Base-by-base conservation (phyloP, 2,329 filamentous ascomycete genomes). In the Fusarium domesticum region DNA sequence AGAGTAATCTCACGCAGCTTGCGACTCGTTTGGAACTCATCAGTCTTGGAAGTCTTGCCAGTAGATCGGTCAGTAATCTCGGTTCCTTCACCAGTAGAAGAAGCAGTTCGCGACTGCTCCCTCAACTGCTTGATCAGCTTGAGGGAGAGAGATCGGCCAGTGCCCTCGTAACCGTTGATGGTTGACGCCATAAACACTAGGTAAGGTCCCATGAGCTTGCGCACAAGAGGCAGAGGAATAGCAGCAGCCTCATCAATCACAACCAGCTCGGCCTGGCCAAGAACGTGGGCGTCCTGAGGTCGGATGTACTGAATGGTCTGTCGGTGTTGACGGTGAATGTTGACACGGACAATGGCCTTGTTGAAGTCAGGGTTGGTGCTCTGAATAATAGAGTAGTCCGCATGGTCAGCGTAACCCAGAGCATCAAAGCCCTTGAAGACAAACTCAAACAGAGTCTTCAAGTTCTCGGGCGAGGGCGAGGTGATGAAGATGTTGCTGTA, bases 401-500 rank as follows among this genome's bases (percentile, higher is more conserved):
- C 83, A 64, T 98, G 93, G 59, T 98, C 93, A 53, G 90, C 82
- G 62, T 98, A 98, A 23, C 86, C 88, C 19, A 98, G 76, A 10
- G 91, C 88, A 65, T 98, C 93, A 60, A 98, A 98, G 0, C 91
- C 93, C 67, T 96, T 97, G 77, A 98, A 96, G 15, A 98, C 81
- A 61, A 98, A 98, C 61, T 98, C 91, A 64, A 98, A 98, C 6
- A 98, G 76, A 0, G 93, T 98, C 73, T 97, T 98, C 76, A 98
- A 76, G 70, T 98, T 98, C 70, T 98, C 95, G 1, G 93, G 93
- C 49, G 89, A 96, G 0, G 92, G 92, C 1, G 92, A 97, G 2
- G 93, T 98, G 64, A 98, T 96, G 70, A 98, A 98, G 60, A 98
- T 96, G 67, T 98, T 98, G 74, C 90, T 96, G 70, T 98, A 98